A percentile compares a stretch with the other conserved stretches of the same genome.
These are phyloP conservation scores for Leccinum cinnamomeum DNA, from an alignment of 1,284 basidiomycete species.

Conservation along the genomic window DNA sequence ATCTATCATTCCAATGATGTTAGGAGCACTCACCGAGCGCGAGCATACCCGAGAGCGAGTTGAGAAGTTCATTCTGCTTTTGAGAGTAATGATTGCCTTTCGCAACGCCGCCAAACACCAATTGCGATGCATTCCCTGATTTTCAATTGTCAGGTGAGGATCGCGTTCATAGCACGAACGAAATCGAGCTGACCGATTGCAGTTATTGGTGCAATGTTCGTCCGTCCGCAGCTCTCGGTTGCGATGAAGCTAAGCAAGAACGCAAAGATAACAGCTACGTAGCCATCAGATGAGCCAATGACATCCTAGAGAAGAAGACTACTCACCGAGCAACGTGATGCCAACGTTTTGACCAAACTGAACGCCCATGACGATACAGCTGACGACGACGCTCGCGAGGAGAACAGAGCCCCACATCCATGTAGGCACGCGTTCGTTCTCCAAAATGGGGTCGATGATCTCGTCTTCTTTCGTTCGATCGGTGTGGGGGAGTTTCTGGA, in stretches of 20 bases:
- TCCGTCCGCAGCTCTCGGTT: slow-evolving; percentile 1
- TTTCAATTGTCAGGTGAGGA: background rate
- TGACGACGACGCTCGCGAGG: slow-evolving; percentile 49
- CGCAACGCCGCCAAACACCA: background rate
- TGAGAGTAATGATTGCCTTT: background rate
- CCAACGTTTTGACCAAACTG: slow-evolving; percentile 60
- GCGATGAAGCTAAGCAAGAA: background rate
- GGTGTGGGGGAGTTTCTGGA: background rate
- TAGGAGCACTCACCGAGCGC: background rate
- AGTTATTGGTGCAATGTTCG: background rate
- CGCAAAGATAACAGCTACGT: background rate
- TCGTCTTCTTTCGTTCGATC: slow-evolving; percentile 21
- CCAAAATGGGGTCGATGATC: slow-evolving; percentile 41
- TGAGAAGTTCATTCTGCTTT: background rate
- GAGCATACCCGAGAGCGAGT: slow-evolving; percentile 1
- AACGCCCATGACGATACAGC: slow-evolving; percentile 54
- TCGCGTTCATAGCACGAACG: background rate
- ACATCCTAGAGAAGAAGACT: no score
- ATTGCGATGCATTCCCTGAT: slow-evolving; percentile 3
- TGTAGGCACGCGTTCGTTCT: slow-evolving; percentile 55
- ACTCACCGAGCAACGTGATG: slow-evolving; percentile 45
- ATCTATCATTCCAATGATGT: background rate
- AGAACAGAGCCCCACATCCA: slow-evolving; percentile 58
- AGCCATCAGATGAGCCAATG: background rate
- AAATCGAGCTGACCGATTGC: background rate